These are phyloP conservation scores for Suillus fuscotomentosus DNA, from an alignment of 768 basidiomycete species.

Conservation along the genomic window DNA sequence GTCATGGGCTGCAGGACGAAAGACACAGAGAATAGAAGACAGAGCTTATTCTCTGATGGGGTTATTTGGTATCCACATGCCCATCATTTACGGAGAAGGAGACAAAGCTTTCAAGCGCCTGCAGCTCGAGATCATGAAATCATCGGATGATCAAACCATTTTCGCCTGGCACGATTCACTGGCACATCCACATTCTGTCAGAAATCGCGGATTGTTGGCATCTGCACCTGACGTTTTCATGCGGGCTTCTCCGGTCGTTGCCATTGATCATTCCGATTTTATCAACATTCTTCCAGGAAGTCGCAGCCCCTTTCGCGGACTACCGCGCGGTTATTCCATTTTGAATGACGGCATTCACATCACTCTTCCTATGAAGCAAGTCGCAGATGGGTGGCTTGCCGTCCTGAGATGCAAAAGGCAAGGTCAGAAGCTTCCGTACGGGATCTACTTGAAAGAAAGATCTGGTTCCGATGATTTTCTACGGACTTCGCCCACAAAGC, in stretches of 20 bases:
- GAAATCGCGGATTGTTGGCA: constrained; percentile 5
- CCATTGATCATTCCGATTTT: constrained; percentile 4
- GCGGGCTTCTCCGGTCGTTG: neutral
- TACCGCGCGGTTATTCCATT: neutral
- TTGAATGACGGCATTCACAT: constrained; percentile 7
- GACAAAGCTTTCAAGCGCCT: constrained; percentile 16
- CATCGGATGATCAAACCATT: constrained; percentile 13
- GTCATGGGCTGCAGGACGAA: constrained; percentile 28
- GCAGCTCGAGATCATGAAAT: constrained; percentile 13
- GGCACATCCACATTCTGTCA: neutral
- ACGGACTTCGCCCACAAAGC: neutral
- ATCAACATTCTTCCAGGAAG: neutral
- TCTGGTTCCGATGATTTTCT: neutral
- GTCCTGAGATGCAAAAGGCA: constrained; percentile 2
- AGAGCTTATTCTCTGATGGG: constrained; percentile 27
- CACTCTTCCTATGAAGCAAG: constrained; percentile 7
- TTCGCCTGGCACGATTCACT: constrained; percentile 10
- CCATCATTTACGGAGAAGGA: constrained; percentile 20
- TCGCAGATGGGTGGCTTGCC: constrained; percentile 1
- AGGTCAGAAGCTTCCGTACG: neutral
- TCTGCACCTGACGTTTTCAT: constrained; percentile 6
- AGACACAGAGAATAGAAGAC: constrained; percentile 29
- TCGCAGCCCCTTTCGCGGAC: neutral
- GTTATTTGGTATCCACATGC: constrained; percentile 13
- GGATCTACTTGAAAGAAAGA: neutral